Evolutionary conservation across 2,329 filamentous ascomycete species (phyloP).

Genomic region (Thelonectria blattea): DNA sequence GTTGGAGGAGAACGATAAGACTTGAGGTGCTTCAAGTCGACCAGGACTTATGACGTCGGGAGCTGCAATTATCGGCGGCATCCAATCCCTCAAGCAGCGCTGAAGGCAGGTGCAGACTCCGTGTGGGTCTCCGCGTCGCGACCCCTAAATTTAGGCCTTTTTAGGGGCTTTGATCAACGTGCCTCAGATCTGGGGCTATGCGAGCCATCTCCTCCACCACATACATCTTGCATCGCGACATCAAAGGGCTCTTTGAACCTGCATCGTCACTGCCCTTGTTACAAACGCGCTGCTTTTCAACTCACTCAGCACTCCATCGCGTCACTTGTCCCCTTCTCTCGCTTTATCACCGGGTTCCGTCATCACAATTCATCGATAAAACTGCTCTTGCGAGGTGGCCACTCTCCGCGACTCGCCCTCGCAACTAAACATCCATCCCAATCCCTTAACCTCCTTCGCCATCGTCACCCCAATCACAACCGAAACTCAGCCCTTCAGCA

Average conservation of each 20-base stretch:
- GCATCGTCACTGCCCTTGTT: too few relatives aligned
- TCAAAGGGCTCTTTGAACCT: not conserved
- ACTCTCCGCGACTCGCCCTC: not conserved
- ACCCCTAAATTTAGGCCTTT: too few relatives aligned
- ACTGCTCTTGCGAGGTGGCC: conserved; percentile 5
- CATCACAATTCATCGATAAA: too few relatives aligned
- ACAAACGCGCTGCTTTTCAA: not conserved
- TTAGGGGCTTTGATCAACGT: too few relatives aligned
- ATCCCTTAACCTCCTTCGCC: too few relatives aligned
- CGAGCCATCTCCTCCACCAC: too few relatives aligned
- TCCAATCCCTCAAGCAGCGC: not conserved
- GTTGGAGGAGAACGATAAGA: not conserved
- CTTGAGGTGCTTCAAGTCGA: not conserved
- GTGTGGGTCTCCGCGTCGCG: too few relatives aligned
- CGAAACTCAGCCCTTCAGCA: not conserved
- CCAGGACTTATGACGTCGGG: too few relatives aligned
- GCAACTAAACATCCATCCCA: not conserved
- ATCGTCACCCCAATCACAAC: not conserved
- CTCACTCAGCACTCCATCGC: not conserved
- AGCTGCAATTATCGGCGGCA: not conserved
- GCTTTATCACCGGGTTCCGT: too few relatives aligned
- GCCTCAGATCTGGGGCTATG: too few relatives aligned
- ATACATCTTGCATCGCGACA: not conserved
- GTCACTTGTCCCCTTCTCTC: not conserved
- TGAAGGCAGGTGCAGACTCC: not conserved